Evolutionary conservation across 352 stramenopile species (phyloP), one percentile per base, ranked within the genome.

Genomic region (Pythium pectinolyticum): DNA sequence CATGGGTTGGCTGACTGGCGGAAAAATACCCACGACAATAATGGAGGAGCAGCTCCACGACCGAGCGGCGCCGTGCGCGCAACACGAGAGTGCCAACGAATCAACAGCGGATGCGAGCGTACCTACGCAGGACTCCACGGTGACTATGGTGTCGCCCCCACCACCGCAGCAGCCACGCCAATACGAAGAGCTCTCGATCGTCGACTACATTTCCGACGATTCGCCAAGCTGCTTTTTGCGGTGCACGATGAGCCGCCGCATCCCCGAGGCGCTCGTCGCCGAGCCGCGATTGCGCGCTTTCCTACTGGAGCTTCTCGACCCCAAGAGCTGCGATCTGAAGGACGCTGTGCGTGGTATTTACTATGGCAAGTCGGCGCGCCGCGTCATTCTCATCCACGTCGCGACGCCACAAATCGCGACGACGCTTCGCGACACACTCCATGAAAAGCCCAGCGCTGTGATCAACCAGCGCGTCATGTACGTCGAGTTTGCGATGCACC

Each of bases 241-340:
- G 60, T 73, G 85, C 63, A 86, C 75, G 19, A 91, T 91, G 80
- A 89, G 80, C 50, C 82, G 82, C 22, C 80, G 80, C 40, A 83
- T 91, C 54, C 73, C 78, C 28, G 73, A 84, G 58, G 69, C 69
- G 51, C 63, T 77, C 25, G 77, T 91, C 22, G 59, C 67, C 15
- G 69, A 86, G 61, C 28, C 69, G 5, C 75, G 74, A n/a, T 73
- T 91, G 62, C 58, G 78, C 12, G 69, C 71, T 24, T 89, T 84
- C 63, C 58, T 91, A 35, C 10, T 72, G 25, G 28, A 73, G 30
- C 51, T 81, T 24, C 62, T 84, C 17, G 43, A 59, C 1, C 37
- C 22, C 27, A 28, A 27, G 22, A 10, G 48, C 28, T 0, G 20
- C 56, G 34, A 49, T 17, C 5, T n/a, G 3, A 20, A 57, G 35